Evolutionary conservation across 768 basidiomycete genomes (phyloP).

Genomic region (Galerina sulciceps): DNA sequence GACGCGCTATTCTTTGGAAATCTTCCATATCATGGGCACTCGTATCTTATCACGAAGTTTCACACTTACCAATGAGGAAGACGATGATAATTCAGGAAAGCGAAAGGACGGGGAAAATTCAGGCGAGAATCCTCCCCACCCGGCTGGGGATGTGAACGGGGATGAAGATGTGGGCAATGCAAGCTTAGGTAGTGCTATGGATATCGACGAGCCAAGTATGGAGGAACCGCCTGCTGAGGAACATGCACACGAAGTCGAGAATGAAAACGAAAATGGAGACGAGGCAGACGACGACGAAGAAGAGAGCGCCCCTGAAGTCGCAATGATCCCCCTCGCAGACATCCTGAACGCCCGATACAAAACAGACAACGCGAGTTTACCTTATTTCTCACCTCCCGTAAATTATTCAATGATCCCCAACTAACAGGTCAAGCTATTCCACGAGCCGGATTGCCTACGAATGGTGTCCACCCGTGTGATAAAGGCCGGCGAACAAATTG

Average conservation of each 20-base stretch:
- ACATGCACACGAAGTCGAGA: slow-evolving; percentile 28
- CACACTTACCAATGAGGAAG: slow-evolving; percentile 67
- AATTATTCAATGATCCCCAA: not conserved
- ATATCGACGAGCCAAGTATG: slow-evolving; percentile 35
- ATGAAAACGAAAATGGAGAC: slow-evolving; percentile 37
- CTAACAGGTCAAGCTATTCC: slow-evolving; percentile 80
- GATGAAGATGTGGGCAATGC: slow-evolving; percentile 30
- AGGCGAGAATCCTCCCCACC: slow-evolving; percentile 1
- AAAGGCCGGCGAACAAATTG: slow-evolving; percentile 84
- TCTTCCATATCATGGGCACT: slow-evolving; percentile 90
- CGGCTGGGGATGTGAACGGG: slow-evolving; percentile 4
- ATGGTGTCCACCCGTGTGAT: slow-evolving; percentile 86
- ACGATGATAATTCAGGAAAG: slow-evolving; percentile 36
- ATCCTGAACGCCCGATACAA: slow-evolving; percentile 90
- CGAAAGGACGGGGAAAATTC: slow-evolving; percentile 25
- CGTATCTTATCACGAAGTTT: slow-evolving; percentile 94
- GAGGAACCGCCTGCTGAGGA: slow-evolving; percentile 17
- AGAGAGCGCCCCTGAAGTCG: slow-evolving; percentile 59
- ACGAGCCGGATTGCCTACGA: slow-evolving; percentile 69
- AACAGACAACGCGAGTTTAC: slow-evolving; percentile 74
- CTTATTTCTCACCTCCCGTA: not conserved
- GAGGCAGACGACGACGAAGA: slow-evolving; percentile 45
- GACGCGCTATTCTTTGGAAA: slow-evolving; percentile 64
- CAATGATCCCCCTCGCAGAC: slow-evolving; percentile 97
- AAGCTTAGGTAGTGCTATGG: slow-evolving; percentile 44